Evolutionary conservation across 352 stramenopile genomes (phyloP), one percentile per base, ranked within the genome.

Genomic region (Phytophthora pistaciae): DNA sequence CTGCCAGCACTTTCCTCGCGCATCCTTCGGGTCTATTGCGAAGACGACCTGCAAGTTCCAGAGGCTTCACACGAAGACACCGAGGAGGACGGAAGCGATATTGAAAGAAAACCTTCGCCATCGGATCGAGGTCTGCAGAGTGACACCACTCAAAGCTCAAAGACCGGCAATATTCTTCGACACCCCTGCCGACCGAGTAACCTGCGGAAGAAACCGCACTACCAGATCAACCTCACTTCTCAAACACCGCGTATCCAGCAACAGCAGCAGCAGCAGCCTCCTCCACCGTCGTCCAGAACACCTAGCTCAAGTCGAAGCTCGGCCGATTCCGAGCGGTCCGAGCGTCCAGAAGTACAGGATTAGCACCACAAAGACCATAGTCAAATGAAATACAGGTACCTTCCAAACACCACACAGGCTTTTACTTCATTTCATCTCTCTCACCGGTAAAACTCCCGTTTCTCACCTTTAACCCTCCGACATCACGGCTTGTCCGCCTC

Each of bases 41-140:
- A 91, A 20, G 78, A 88, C 38, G 83, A 88, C 31, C 67, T 91
- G 4, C 66, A 89, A 63, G 78, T 91, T 13, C 60, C 70, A 2
- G 72, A 85, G 11, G 67, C 78, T 8, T 38, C 61, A 31, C 3
- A 14, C 29, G 36, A 60, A 10, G 59, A 65, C 0, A 21, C 5
- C 25, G 59, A 58, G 25, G 60, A 63, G n/a, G 42, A 23, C 42
- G 42, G 42, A n/a, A n/a, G 42, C 25, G 29, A 48, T 16, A 33
- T 8, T 16, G n/a, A n/a, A n/a, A 31, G 20, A 5, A 72, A 38
- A 23, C 29, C 61, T 33, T 18, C 54, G 5, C 25, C n/a, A 31
- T 20, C 11, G 42, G 44, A 42, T 7, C 50, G 36, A 44, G 13
- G 23, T 14, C 18, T 25, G 11, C 46, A 70, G 11, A 46, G 16